These are phyloP conservation scores for Alternaria sp. DNA, from an alignment of 2,329 filamentous ascomycete genomes.

Conservation along the genomic window DNA sequence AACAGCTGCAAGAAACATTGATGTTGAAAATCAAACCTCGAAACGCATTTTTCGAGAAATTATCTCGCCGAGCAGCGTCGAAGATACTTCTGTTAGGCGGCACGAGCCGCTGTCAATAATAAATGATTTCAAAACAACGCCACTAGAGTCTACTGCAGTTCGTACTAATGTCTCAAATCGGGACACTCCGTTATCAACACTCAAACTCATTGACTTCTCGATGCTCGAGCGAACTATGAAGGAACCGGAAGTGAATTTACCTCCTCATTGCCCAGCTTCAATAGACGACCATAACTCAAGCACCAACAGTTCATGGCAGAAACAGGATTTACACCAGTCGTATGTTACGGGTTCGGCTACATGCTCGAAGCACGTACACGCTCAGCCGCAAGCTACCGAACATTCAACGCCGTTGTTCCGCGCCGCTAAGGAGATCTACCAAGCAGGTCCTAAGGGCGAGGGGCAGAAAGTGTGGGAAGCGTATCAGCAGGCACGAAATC, in stretches of 20 bases:
- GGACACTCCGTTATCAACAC: background rate
- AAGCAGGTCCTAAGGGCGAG: constrained; percentile 37
- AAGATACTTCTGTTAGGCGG: background rate
- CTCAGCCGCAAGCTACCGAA: background rate
- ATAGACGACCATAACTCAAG: constrained; percentile 1
- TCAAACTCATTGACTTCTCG: background rate
- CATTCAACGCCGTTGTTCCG: constrained; percentile 5
- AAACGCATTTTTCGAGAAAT: background rate
- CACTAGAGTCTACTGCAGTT: background rate
- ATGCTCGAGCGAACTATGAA: constrained; percentile 2
- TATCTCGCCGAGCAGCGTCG: background rate
- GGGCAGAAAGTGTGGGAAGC: constrained; percentile 34
- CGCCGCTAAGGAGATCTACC: constrained; percentile 31
- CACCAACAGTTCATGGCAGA: background rate
- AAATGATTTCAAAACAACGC: background rate
- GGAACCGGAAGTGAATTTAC: constrained; percentile 2
- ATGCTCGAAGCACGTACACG: background rate
- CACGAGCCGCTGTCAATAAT: background rate
- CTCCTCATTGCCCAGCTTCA: background rate
- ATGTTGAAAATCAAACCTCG: background rate
- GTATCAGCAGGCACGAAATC: constrained; percentile 21
- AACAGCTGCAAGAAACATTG: background rate
- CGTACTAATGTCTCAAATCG: background rate
- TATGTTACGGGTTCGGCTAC: background rate
- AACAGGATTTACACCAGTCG: background rate